Evolutionary conservation across 305 asterid species (phyloP), one percentile per base, ranked within the genome.

Genomic region (Fraxinus platypoda): DNA sequence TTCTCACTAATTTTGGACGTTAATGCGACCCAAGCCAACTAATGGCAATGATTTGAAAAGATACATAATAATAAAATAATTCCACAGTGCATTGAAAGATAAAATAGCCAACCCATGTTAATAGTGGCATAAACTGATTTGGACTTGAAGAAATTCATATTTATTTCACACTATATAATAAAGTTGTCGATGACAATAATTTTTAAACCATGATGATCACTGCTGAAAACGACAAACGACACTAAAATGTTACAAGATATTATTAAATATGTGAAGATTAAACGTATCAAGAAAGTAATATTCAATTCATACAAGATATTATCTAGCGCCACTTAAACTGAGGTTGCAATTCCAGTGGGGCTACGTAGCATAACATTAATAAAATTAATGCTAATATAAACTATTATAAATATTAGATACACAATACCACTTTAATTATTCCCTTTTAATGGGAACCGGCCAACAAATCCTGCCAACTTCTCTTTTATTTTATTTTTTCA

Each of bases 381-480:
- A 0, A 25, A 9, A 23, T 25, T 26, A 64, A 26, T 64, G 73
- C 35, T 23, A 11, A 15, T 8, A 64, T 64, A 3, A 9, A 64
- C 3, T 26, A 64, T 43, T 73, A 59, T 64, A 6, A 64, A 15
- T 11, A 62, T 37, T 6, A 8, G 37, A 34, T 34, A 34, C 37
- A 34, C 37, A 11, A 31, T 33, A 8, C 13, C 25, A 62, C 35
- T 8, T 37, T 46, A 66, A 38, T 68, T 68, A 38, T 46, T 68
- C 41, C n/a, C 28, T 43, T 76, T 49, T 59, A 71, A 76, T 81
- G 77, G n/a, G 54, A 80, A 80, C 82, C 64, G 57, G 31, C 77
- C 82, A n/a, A 21, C 78, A 19, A 78, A 64, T 23, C 77, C 30
- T 26, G 30, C 30, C 30, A 26, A 26, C 30, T 26, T 1, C 25